phyloP scores from a whole-genome alignment of 257 asterid genomes.

The Ajuga chamaepitys region DNA sequence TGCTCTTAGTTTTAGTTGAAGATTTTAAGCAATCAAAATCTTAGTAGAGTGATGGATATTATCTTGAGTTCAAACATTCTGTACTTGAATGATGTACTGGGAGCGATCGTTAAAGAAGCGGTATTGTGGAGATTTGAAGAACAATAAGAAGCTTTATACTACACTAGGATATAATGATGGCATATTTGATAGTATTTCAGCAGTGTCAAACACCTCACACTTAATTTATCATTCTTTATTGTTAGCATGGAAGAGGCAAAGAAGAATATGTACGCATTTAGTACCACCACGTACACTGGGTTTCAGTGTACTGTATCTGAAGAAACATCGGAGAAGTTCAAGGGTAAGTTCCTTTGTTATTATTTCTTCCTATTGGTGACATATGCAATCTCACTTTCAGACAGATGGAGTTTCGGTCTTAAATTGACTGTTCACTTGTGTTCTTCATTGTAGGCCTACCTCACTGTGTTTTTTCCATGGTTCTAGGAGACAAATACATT shows the following conservation, averaged over 20 bases:
- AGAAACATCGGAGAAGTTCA: slow-evolving; percentile 94
- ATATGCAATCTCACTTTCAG: background rate
- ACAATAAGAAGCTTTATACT: background rate
- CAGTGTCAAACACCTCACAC: background rate
- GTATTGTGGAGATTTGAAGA: background rate
- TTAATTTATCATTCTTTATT: slow-evolving; percentile 4
- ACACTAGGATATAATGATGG: background rate
- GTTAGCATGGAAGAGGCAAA: slow-evolving; percentile 96
- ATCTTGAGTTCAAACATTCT: background rate
- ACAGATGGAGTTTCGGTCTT: background rate
- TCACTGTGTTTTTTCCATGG: background rate
- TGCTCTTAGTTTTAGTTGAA: background rate
- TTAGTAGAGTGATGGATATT: background rate
- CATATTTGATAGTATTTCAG: background rate
- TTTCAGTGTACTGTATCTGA: slow-evolving; percentile 96
- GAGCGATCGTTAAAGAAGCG: background rate
- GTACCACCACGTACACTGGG: slow-evolving; percentile 97
- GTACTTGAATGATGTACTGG: background rate
- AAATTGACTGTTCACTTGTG: background rate
- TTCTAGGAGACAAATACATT: slow-evolving; percentile 78
- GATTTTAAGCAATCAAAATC: background rate
- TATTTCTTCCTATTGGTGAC: background rate
- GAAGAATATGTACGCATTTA: slow-evolving; percentile 97
- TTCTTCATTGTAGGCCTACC: slow-evolving; percentile 61
- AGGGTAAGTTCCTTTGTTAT: slow-evolving; percentile 43